Percentiles rank a stretch among this genome's conserved stretches.
These are phyloP conservation scores for Usnea hakonensis DNA, from an alignment of 495 filamentous ascomycete species.

Conservation along the genomic window DNA sequence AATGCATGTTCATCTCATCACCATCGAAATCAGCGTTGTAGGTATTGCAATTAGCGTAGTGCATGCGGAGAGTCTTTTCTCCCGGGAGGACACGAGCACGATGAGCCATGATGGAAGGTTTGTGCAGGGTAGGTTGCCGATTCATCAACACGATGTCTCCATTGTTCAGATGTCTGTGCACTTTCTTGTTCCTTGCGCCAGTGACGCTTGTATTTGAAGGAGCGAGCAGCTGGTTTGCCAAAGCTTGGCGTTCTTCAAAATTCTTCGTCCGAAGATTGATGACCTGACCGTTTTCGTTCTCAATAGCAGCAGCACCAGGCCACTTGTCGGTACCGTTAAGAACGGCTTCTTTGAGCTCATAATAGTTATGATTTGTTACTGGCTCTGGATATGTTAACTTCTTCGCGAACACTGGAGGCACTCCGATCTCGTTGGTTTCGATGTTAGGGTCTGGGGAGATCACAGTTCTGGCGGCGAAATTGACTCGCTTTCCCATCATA, in stretches of 20 bases:
- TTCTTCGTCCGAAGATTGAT: conserved; percentile 81
- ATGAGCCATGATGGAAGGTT: conserved; percentile 99
- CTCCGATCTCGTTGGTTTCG: conserved; percentile 97
- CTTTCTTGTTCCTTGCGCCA: conserved; percentile 85
- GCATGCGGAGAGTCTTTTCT: conserved; percentile 97
- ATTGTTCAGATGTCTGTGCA: conserved; percentile 89
- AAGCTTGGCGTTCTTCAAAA: conserved; percentile 69
- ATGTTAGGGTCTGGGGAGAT: conserved; percentile 98
- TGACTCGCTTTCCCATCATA: conserved; percentile 99
- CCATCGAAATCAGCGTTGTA: conserved; percentile 99
- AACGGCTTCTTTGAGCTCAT: conserved; percentile 90
- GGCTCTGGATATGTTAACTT: conserved; percentile 97
- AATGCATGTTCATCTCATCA: conserved; percentile 99
- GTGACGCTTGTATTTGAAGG: conserved; percentile 68
- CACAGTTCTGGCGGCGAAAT: conserved; percentile 94
- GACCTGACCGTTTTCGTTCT: conserved; percentile 90
- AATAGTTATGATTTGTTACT: conserved; percentile 94
- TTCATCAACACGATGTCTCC: conserved; percentile 99
- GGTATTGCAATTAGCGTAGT: conserved; percentile 98
- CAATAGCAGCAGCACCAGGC: conserved; percentile 88
- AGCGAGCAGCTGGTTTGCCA: conserved; percentile 90
- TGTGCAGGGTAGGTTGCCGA: conserved; percentile 97
- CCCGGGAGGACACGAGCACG: conserved; percentile 84
- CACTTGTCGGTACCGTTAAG: conserved; percentile 90
- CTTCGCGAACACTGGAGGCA: conserved; percentile 91